Conservation (phyloP, 2,329 filamentous ascomycete species). For the Colletotrichum viniferum region DNA sequence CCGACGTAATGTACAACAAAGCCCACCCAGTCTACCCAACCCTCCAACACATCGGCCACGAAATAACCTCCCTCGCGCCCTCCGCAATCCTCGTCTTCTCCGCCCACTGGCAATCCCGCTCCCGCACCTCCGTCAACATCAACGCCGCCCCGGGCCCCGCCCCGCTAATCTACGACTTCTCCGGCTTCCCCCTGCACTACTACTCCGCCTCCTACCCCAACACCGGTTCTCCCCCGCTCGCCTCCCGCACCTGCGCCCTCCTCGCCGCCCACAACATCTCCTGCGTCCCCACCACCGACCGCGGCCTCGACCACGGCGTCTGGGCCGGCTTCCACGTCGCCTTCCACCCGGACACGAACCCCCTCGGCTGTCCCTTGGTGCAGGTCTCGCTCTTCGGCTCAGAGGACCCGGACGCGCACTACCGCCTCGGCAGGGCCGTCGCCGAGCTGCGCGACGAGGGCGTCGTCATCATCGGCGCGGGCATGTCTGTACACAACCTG, state of each 20-base stretch:
- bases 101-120: slow-evolving; percentile 73
- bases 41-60: slow-evolving; percentile 67
- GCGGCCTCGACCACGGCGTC: slow-evolving; percentile 77
- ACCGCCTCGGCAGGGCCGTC: slow-evolving; percentile 69
- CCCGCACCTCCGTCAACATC: slow-evolving; percentile 60
- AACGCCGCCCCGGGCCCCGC: slow-evolving; percentile 67
- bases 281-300: slow-evolving; percentile 57
- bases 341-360: slow-evolving; percentile 66
- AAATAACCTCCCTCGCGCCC: slow-evolving; percentile 75
- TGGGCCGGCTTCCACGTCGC: slow-evolving; percentile 72
- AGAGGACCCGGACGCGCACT: slow-evolving; percentile 70
- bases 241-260: slow-evolving; percentile 59
- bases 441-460: slow-evolving; percentile 69
- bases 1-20: slow-evolving; percentile 71
- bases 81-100: slow-evolving; percentile 78
- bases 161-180: slow-evolving; percentile 76
- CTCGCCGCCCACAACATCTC: slow-evolving; percentile 63
- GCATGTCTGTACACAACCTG: slow-evolving; percentile 78
- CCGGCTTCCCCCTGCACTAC: slow-evolving; percentile 72
- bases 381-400: slow-evolving; percentile 73
- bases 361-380: slow-evolving; percentile 69
- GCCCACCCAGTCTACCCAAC: slow-evolving; percentile 70
- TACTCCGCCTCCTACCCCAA: slow-evolving; percentile 72
- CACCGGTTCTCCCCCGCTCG: slow-evolving; percentile 63
- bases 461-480: slow-evolving; percentile 71